Conservation (phyloP, 768 basidiomycete species). For the Chalciporus piperatus region DNA sequence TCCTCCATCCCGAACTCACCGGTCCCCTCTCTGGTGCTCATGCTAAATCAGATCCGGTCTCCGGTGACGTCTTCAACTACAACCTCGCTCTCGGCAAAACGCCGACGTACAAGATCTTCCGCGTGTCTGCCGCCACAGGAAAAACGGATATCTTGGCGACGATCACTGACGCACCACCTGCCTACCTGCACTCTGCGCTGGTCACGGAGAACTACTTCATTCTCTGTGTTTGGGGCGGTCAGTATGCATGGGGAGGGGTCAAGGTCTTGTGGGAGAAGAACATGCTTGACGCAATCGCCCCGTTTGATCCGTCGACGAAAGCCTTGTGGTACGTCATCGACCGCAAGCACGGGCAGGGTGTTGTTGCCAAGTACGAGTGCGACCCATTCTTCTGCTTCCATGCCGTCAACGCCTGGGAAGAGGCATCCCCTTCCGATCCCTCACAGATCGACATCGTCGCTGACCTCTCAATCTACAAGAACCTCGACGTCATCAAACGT, state of each 20-base stretch:
- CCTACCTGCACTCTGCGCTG: conserved; percentile 36
- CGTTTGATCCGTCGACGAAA: conserved; percentile 28
- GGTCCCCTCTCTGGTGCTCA: conserved; percentile 37
- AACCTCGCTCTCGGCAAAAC: conserved; percentile 28
- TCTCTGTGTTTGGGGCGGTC: conserved; percentile 24
- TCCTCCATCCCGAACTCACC: conserved; percentile 28
- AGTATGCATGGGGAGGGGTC: conserved; percentile 27
- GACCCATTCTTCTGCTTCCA: no score
- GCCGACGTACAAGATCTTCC: conserved; percentile 34
- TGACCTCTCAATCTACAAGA: conserved; percentile 35
- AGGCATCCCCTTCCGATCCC: no score
- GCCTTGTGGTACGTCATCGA: conserved; percentile 39
- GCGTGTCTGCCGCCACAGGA: conserved; percentile 30
- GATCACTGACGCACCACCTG: conserved; percentile 37
- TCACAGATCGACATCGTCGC: conserved; percentile 22
- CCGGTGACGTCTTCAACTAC: conserved; percentile 38
- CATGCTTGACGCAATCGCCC: conserved; percentile 31
- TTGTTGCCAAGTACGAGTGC: no score
- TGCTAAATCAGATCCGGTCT: conserved; percentile 34
- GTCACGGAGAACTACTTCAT: no score
- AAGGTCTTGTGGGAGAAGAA: conserved; percentile 33
- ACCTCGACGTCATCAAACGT: conserved; percentile 31
- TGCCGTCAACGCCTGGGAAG: no score
- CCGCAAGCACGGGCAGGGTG: conserved; percentile 27
- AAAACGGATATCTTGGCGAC: conserved; percentile 34